Conservation (phyloP, 176 grass and related monocot genomes). For the Aechmea fasciata region DNA sequence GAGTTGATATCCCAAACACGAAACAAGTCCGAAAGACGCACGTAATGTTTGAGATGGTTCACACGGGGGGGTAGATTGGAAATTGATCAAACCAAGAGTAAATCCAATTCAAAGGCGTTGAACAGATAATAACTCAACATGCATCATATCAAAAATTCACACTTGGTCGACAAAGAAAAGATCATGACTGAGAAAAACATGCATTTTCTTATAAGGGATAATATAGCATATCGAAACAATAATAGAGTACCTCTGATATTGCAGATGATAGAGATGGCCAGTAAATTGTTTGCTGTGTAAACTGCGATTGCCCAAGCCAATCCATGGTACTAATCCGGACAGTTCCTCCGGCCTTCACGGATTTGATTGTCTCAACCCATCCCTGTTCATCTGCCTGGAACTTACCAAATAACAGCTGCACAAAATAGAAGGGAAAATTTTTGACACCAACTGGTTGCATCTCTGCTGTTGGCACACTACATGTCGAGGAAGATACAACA, state of each 20-base stretch:
- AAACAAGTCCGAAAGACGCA: too few relatives aligned
- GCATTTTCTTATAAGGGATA: neutral
- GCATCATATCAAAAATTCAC: neutral
- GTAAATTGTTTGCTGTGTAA: constrained; percentile 46
- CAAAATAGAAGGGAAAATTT: neutral
- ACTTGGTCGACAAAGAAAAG: neutral
- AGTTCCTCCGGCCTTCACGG: constrained; percentile 50
- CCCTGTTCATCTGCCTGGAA: constrained; percentile 90
- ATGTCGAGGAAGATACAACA: too few relatives aligned
- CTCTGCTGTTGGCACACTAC: too few relatives aligned
- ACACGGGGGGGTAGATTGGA: too few relatives aligned
- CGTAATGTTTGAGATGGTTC: too few relatives aligned
- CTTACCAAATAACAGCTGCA: constrained; percentile 69
- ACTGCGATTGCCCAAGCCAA: constrained; percentile 88
- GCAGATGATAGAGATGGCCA: constrained; percentile 73
- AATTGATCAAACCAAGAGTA: too few relatives aligned
- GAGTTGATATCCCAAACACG: too few relatives aligned
- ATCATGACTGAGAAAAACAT: neutral
- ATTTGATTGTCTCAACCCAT: constrained; percentile 86
- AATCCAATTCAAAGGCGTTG: too few relatives aligned
- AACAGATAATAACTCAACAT: too few relatives aligned
- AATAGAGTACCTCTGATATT: constrained; percentile 57
- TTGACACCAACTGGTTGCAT: too few relatives aligned
- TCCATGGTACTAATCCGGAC: constrained; percentile 84
- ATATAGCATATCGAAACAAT: neutral